These are phyloP conservation scores for Mycena capillaripes DNA, from an alignment of 768 basidiomycete species.

Conservation along the genomic window DNA sequence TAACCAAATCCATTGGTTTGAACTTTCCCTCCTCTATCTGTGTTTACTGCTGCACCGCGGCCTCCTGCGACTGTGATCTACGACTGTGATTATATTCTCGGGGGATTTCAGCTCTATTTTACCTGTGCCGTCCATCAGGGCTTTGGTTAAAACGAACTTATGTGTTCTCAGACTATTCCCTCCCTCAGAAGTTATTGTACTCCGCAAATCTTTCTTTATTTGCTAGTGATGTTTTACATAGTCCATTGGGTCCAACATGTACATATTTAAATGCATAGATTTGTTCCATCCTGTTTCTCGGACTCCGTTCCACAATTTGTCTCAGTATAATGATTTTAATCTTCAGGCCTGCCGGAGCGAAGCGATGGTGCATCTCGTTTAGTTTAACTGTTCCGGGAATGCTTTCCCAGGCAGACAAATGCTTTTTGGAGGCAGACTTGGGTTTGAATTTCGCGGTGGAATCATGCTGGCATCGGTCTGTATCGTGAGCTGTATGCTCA, in stretches of 20 bases:
- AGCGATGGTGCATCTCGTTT: background rate
- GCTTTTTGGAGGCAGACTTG: slow-evolving; percentile 1
- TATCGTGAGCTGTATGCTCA: background rate
- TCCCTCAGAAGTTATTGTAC: background rate
- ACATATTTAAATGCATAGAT: background rate
- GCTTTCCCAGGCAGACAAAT: background rate
- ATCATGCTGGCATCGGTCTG: background rate
- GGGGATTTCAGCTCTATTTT: no score
- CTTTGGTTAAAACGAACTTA: no score
- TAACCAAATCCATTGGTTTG: no score
- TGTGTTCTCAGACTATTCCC: no score
- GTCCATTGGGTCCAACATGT: background rate
- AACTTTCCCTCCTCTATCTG: no score
- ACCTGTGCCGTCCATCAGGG: no score
- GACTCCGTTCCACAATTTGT: background rate
- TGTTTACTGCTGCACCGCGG: no score
- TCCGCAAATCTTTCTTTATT: background rate
- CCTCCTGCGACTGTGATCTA: no score
- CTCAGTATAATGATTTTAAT: background rate
- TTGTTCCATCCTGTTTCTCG: background rate
- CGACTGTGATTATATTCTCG: no score
- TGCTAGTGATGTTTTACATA: background rate
- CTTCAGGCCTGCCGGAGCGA: background rate
- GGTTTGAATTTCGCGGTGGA: background rate
- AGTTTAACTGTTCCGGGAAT: background rate